phyloP scores from a whole-genome alignment of 202 grass and related monocot genomes.

The Zizania palustris region DNA sequence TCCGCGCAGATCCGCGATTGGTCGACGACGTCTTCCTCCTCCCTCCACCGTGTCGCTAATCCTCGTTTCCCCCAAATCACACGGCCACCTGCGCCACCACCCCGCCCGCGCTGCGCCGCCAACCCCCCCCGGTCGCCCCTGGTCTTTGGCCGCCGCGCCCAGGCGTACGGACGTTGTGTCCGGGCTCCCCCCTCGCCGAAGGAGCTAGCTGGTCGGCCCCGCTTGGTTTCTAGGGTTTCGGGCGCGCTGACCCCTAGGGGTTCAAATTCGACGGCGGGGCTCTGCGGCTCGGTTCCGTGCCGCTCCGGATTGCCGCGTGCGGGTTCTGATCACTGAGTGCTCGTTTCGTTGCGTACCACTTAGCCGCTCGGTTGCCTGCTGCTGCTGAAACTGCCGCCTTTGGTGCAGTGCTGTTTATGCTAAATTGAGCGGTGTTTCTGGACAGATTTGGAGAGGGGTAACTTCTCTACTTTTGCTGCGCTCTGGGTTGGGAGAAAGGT shows the following conservation, averaged over 20 bases:
- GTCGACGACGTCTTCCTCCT: conserved; percentile 40
- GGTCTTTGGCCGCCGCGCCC: neutral
- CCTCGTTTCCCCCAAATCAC: conserved; percentile 34
- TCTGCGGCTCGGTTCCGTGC: neutral
- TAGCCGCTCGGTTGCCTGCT: no score
- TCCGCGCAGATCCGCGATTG: conserved; percentile 60
- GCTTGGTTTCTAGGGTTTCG: conserved; percentile 64
- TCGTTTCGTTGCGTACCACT: no score
- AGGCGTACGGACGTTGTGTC: neutral
- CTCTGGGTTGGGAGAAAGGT: neutral
- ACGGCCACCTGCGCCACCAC: neutral
- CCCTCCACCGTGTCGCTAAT: conserved; percentile 48
- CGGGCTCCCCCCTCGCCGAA: no score
- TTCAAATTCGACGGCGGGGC: conserved; percentile 40
- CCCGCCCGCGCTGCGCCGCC: neutral
- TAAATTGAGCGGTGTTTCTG: conserved; percentile 31
- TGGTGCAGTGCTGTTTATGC: conserved; percentile 14
- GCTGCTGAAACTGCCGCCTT: neutral
- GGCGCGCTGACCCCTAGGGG: neutral
- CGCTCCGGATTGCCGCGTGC: neutral
- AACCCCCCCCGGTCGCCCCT: neutral
- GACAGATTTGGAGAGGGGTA: neutral
- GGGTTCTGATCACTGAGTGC: conserved; percentile 41
- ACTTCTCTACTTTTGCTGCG: neutral
- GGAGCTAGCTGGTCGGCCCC: no score